These are phyloP conservation scores for Penicillium macrosclerotiorum DNA, from an alignment of 495 filamentous ascomycete species.

Conservation along the genomic window DNA sequence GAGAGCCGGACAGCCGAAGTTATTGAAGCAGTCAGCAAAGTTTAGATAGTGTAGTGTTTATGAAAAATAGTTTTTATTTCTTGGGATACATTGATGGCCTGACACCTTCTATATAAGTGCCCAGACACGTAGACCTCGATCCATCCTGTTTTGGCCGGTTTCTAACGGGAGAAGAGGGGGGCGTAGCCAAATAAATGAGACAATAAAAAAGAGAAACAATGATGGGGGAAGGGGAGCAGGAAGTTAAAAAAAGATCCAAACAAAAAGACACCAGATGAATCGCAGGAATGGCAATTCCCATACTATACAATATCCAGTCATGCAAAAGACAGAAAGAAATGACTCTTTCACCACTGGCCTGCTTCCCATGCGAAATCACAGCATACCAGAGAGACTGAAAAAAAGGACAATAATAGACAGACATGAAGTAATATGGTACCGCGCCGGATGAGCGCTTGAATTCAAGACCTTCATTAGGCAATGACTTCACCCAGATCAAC, in stretches of 20 bases:
- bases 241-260: slow-evolving; percentile 15
- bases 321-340: slow-evolving; percentile 26
- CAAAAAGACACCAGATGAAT: slow-evolving; percentile 38
- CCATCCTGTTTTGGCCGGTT: slow-evolving; percentile 15
- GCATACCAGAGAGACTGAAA: slow-evolving; percentile 25
- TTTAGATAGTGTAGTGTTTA: neutral
- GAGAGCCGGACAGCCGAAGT: too few species aligned
- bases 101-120: slow-evolving; percentile 25
- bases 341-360: slow-evolving; percentile 21
- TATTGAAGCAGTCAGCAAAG: too few species aligned
- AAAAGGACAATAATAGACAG: slow-evolving; percentile 20
- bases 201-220: slow-evolving; percentile 11
- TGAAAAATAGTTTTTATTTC: slow-evolving; percentile 20
- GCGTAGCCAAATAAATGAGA: slow-evolving; percentile 15
- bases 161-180: slow-evolving; percentile 13
- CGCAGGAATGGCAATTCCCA: slow-evolving; percentile 36
- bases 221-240: slow-evolving; percentile 17
- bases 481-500: slow-evolving; percentile 91
- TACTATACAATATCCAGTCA: slow-evolving; percentile 47
- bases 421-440: slow-evolving; percentile 28
- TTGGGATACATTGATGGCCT: slow-evolving; percentile 25
- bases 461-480: slow-evolving; percentile 45
- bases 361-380: slow-evolving; percentile 30
- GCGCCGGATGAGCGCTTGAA: slow-evolving; percentile 4
- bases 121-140: slow-evolving; percentile 9